phyloP scores from a whole-genome alignment of 1,139 yeast genomes.

The Tardiomyces depauwii region DNA sequence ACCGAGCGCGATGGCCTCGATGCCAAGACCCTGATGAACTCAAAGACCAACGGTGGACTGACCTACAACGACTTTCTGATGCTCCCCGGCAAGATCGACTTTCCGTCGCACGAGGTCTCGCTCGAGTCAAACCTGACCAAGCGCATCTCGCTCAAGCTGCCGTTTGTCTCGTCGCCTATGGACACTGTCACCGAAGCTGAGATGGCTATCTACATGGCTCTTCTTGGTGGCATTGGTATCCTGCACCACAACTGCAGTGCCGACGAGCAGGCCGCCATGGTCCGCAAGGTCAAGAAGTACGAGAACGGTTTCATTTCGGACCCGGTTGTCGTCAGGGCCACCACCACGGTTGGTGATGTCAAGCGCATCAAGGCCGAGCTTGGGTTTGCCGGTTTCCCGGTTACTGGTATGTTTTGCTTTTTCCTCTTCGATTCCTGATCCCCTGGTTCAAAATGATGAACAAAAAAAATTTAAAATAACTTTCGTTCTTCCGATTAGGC shows the following conservation, averaged over 20 bases:
- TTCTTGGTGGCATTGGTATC: slow-evolving; percentile 98
- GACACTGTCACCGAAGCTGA: slow-evolving; percentile 96
- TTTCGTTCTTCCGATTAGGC: slow-evolving; percentile 99
- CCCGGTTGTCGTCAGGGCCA: slow-evolving; percentile 78
- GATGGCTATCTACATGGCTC: slow-evolving; percentile 98
- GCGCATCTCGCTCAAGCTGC: slow-evolving; percentile 82
- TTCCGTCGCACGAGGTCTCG: slow-evolving; percentile 66
- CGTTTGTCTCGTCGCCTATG: slow-evolving; percentile 98
- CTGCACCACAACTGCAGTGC: slow-evolving; percentile 95
- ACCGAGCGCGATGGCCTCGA: slow-evolving; percentile 74
- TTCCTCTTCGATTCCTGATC: slow-evolving; percentile 4
- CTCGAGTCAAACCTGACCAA: slow-evolving; percentile 83
- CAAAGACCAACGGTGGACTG: slow-evolving; percentile 83
- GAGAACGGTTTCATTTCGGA: slow-evolving; percentile 97
- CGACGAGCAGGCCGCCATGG: slow-evolving; percentile 98
- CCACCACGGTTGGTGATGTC: slow-evolving; percentile 70
- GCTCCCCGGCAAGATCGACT: slow-evolving; percentile 89
- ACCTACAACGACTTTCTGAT: slow-evolving; percentile 94
- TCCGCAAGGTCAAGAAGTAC: slow-evolving; percentile 86
- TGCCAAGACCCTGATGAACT: slow-evolving; percentile 78
- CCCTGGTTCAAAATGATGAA: slow-evolving; percentile 42
- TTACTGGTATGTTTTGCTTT: slow-evolving; percentile 75
- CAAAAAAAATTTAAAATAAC: slow-evolving; percentile 43
- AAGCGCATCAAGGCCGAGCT: slow-evolving; percentile 55
- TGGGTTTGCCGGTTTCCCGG: slow-evolving; percentile 98